Evolutionary conservation across 352 stramenopile species (phyloP), one percentile per base, ranked within the genome.

Genomic region (Phytophthora nicotianae): DNA sequence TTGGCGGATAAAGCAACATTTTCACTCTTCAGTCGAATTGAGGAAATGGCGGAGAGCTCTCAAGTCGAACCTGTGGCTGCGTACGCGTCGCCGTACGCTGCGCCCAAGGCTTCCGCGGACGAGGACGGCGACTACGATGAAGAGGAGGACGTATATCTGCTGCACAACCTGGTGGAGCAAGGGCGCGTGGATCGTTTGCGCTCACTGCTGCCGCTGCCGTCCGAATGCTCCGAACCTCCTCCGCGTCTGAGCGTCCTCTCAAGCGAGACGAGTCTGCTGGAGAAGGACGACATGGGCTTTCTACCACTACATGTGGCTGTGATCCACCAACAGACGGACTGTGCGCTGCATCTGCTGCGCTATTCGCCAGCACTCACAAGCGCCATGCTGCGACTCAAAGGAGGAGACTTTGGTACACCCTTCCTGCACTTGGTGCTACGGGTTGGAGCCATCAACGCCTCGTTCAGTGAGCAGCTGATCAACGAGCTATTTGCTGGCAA

Each of bases 211-310:
- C 81, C 79, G 40, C 60, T 68, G 19, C 23, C 56, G 16, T 58
- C 32, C 29, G 23, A 49, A 8, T 13, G n/a, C 3, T 21, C 32
- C 4, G 45, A 50, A 11, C 40, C 62, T 63, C 33, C 40, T 64
- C 51, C 33, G 19, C 62, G 62, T 19, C 67, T 82, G 54, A 62
- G 67, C 16, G 70, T 88, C 43, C 66, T 91, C 32, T 74, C 74
- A 10, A 65, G 56, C 17, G 83, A 93, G 64, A 75, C 75, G 37
- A 66, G 50, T 58, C 69, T 94, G 29, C 70, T 90, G 20, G 85
- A 94, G 49, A 90, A 89, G 54, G 89, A 96, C 64, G 79, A 91
- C 47, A 90, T 89, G 77, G 87, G 87, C 19, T 93, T 88, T 48
- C 75, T 94, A 33, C 84, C 89, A 7, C 56, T 97, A 16, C 87